These are phyloP conservation scores for Waltiozyma solani DNA, from an alignment of 1,139 yeast genomes.

Conservation along the genomic window DNA sequence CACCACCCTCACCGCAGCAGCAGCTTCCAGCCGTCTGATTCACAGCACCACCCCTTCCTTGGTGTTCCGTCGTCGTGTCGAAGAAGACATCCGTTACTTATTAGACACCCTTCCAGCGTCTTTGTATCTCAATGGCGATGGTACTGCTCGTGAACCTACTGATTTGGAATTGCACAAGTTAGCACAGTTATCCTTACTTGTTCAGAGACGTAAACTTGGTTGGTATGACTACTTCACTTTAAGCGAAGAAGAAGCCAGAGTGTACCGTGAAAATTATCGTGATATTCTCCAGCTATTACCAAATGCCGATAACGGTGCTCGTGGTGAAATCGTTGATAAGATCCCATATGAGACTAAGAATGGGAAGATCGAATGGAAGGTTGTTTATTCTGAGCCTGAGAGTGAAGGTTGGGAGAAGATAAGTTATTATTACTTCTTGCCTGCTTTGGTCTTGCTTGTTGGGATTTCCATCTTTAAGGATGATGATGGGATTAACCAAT, in stretches of 20 bases:
- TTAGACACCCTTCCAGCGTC: constrained; percentile 39
- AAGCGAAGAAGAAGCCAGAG: constrained; percentile 46
- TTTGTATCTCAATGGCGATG: constrained; percentile 68
- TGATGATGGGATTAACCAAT: constrained; percentile 39
- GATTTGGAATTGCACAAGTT: constrained; percentile 68
- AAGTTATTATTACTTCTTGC: constrained; percentile 62
- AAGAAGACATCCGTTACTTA: constrained; percentile 18
- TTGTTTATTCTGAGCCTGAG: constrained; percentile 56
- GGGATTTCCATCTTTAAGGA: constrained; percentile 38
- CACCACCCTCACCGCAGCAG: too few relatives aligned
- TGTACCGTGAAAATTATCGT: constrained; percentile 52
- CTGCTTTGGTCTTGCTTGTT: constrained; percentile 41
- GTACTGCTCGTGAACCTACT: constrained; percentile 61
- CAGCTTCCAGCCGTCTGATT: constrained; percentile 5
- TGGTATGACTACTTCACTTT: constrained; percentile 49
- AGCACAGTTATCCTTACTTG: constrained; percentile 60
- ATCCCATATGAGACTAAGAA: constrained; percentile 78
- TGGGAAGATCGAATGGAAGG: constrained; percentile 74
- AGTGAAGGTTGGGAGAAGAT: constrained; percentile 83
- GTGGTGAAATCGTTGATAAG: constrained; percentile 63
- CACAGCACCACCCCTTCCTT: constrained; percentile 7
- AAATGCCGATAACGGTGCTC: constrained; percentile 47
- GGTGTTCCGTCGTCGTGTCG: constrained; percentile 17
- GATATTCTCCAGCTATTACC: constrained; percentile 53
- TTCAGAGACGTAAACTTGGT: constrained; percentile 49